Base-by-base conservation (phyloP, 495 filamentous ascomycete genomes). In the Beverwykella pulmonaria region DNA sequence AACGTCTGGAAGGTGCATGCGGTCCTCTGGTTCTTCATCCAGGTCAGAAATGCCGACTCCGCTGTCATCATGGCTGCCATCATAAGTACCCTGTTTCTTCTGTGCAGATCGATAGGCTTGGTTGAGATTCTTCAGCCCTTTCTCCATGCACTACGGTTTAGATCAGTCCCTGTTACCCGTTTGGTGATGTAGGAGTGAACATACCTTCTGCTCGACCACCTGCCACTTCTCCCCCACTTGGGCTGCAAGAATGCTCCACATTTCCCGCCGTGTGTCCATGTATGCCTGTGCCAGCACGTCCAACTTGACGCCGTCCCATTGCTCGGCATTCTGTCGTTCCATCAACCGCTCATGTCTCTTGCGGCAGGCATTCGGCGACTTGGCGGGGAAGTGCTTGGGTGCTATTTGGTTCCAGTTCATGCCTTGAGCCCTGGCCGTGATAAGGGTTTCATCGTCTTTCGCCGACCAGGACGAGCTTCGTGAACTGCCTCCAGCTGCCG, bases 291-390 rank as follows among this genome's bases (percentile, higher is more conserved):
- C 86, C 10, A 92, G 73, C 15, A 76, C 78, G 70, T 90, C 87
- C 2, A 90, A 78, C 78, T 87, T 89, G 53, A 83, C 73, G 44
- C 80, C 82, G 73, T 90, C 87, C 82, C 88, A 91, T 62, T 88
- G 86, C 66, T 88, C 87, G 22, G 70, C 76, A 44, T 83, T 84
- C 59, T 80, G 79, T 63, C 84, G 81, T 74, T 90, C 88, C 83
- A 91, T 86, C 62, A 92, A 76, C 22, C 89, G 78, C 76, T 92
- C 89, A 71, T 91, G 87, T 46, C 89, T 81, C 74, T 92, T 92
- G 17, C 89, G 87, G 77, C 89, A 92, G 27, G 89, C 89, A 75
- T 92, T 92, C 30, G 87, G 82, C 6, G 88, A 88, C 78, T 92
- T 92, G 70, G 75, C 78, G 2, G 87, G 88, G 72, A 92, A 92